phyloP scores from a whole-genome alignment of 2,329 filamentous ascomycete genomes.

The Cladosporium colombiae region DNA sequence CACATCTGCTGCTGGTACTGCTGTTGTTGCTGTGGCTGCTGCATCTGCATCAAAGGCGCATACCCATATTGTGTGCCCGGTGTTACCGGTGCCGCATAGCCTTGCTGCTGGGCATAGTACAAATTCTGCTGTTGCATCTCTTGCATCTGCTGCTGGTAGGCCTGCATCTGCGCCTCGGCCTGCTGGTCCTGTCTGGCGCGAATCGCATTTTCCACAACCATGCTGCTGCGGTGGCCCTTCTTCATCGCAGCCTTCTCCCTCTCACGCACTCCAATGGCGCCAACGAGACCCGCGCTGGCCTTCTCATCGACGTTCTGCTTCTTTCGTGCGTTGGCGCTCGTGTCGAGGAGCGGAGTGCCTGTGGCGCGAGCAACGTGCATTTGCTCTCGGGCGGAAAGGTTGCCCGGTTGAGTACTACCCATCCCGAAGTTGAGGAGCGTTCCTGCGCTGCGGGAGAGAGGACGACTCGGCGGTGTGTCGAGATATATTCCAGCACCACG shows the following conservation, averaged over 20 bases:
- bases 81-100: not conserved
- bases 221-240: constrained; percentile 62
- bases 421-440: constrained; percentile 37
- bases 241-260: constrained; percentile 73
- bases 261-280: constrained; percentile 77
- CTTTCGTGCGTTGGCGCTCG: constrained; percentile 54
- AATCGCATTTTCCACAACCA: constrained; percentile 73
- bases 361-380: constrained; percentile 84
- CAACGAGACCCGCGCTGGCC: constrained; percentile 62
- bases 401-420: constrained; percentile 45
- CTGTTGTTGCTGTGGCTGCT: not conserved
- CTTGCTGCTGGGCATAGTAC: constrained; percentile 29
- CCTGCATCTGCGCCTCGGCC: constrained; percentile 43
- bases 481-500: constrained; percentile 58
- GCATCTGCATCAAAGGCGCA: not conserved
- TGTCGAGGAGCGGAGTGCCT: constrained; percentile 71
- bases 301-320: constrained; percentile 41
- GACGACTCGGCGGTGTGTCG: constrained; percentile 28
- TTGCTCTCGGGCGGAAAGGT: constrained; percentile 83
- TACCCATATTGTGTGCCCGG: constrained; percentile 7
- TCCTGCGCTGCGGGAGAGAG: constrained; percentile 28
- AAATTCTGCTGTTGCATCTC: constrained; percentile 31
- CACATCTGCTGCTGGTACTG: constrained; percentile 27
- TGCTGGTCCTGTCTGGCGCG: constrained; percentile 53
- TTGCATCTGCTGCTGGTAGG: constrained; percentile 38